Conservation (phyloP, 208 protist species). For the Porcisia deanei region DNA sequence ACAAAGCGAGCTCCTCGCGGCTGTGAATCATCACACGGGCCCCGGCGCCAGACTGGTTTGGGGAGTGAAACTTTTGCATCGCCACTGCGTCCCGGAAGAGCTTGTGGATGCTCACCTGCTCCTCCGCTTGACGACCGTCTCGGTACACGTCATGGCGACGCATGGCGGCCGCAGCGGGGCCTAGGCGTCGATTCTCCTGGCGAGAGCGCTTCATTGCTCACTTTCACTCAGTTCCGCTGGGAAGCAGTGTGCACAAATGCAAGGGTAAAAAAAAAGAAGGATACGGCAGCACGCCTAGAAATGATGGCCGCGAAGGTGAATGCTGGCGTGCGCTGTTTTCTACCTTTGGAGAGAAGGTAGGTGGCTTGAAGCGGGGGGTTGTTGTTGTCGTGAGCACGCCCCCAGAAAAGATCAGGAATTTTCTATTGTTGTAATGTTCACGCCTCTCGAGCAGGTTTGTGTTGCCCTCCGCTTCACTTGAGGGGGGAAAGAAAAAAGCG, state of each 20-base stretch:
- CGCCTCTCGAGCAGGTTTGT: too few species aligned
- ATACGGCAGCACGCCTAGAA: too few species aligned
- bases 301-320: not conserved
- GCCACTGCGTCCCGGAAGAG: constrained; percentile 97
- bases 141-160: constrained; percentile 63
- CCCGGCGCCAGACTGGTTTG: constrained; percentile 38
- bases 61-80: constrained; percentile 83
- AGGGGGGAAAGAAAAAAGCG: not conserved
- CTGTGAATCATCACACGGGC: constrained; percentile 96
- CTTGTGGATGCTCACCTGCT: constrained; percentile 98
- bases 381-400: not conserved
- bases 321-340: not conserved
- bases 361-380: not conserved
- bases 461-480: not conserved
- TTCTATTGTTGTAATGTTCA: not conserved
- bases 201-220: constrained; percentile 59
- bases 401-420: not conserved
- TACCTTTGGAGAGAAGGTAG: too few species aligned
- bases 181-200: constrained; percentile 45
- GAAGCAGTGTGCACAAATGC: not conserved
- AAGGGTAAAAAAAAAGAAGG: not conserved
- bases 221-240: not conserved
- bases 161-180: constrained; percentile 80
- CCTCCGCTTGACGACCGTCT: constrained; percentile 62
- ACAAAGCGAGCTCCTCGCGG: constrained; percentile 94